These are phyloP conservation scores for Grosmannia serpens DNA, from an alignment of 2,329 filamentous ascomycete species.

Conservation along the genomic window DNA sequence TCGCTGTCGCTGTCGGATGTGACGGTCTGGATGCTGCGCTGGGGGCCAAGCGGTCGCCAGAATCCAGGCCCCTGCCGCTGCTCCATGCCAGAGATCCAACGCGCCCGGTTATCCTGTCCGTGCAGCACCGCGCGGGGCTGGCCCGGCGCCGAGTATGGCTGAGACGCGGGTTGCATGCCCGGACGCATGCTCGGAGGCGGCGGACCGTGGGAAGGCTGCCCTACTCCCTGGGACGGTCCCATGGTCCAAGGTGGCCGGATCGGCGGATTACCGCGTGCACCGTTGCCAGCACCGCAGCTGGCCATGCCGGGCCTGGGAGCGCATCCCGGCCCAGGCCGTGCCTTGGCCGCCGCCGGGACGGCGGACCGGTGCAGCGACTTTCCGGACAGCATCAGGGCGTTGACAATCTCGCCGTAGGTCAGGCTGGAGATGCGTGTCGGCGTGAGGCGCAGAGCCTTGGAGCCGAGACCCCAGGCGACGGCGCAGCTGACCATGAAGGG, in stretches of 20 bases:
- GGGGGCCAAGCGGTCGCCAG: neutral
- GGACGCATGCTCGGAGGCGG: neutral
- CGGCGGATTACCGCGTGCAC: too few species aligned
- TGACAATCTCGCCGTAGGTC: slow-evolving; percentile 5
- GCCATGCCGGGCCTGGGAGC: neutral
- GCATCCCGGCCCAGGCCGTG: too few species aligned
- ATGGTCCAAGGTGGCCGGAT: too few species aligned
- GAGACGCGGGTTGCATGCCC: neutral
- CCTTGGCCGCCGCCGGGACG: too few species aligned
- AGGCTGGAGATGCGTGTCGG: neutral
- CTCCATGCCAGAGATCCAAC: neutral
- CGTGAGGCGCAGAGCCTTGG: neutral
- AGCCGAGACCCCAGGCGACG: slow-evolving; percentile 10
- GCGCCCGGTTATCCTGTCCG: neutral
- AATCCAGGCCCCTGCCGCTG: neutral
- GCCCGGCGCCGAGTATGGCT: neutral
- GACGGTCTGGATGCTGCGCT: neutral
- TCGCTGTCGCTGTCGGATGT: neutral
- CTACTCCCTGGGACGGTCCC: too few species aligned
- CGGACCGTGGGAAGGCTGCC: neutral
- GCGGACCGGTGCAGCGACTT: slow-evolving; percentile 1
- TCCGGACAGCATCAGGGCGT: slow-evolving; percentile 8
- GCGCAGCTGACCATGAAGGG: slow-evolving; percentile 5
- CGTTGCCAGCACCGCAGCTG: too few species aligned
- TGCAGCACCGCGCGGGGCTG: neutral